Evolutionary conservation across 306 rosid species (phyloP).

Genomic region (Inga laurina): DNA sequence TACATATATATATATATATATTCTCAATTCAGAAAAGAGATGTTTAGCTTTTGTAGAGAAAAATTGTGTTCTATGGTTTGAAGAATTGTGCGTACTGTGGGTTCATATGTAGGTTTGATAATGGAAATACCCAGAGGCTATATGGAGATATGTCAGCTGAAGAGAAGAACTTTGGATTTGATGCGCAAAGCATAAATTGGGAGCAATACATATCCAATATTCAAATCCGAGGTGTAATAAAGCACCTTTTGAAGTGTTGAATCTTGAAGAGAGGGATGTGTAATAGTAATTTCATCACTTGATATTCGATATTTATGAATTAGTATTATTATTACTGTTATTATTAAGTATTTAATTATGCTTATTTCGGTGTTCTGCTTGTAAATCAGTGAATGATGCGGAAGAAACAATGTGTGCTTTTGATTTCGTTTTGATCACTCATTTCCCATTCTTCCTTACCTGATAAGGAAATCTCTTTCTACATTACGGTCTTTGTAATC

Average conservation of each 20-base stretch:
- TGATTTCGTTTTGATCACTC: too few species aligned
- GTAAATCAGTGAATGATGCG: too few species aligned
- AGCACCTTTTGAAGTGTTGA: background rate
- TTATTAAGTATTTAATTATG: too few species aligned
- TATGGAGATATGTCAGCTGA: background rate
- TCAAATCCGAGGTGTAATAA: slow-evolving; percentile 6
- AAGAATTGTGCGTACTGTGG: slow-evolving; percentile 8
- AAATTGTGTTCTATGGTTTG: too few species aligned
- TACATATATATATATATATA: too few species aligned
- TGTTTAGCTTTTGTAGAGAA: too few species aligned
- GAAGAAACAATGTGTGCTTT: too few species aligned
- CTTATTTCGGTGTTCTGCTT: too few species aligned
- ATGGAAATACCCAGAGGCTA: background rate
- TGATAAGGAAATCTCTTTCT: background rate
- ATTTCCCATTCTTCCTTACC: background rate
- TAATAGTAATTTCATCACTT: background rate
- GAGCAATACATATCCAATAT: background rate
- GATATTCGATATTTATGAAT: background rate
- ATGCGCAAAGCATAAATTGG: background rate
- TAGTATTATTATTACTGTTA: background rate
- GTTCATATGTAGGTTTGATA: background rate
- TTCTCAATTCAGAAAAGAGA: too few species aligned
- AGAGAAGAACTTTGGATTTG: background rate
- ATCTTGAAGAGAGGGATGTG: background rate
- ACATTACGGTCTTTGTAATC: background rate